Conservation (phyloP, 331 rosid genomes). For the Quercus lobata region DNA sequence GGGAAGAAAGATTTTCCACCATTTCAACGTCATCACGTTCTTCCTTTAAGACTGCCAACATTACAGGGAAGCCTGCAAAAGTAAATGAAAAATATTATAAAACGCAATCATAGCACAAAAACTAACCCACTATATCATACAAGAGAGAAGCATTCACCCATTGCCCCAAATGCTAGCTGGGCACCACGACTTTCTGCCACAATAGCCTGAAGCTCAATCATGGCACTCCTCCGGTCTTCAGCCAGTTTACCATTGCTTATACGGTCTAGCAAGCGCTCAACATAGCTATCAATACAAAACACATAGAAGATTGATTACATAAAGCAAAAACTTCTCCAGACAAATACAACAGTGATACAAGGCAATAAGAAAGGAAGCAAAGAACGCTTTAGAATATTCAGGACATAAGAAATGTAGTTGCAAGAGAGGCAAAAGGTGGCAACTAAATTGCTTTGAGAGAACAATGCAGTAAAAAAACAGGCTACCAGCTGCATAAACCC, state of each 20-base stretch:
- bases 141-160: slow-evolving; percentile 54
- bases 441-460: background rate
- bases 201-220: slow-evolving; percentile 86
- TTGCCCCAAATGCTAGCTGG: slow-evolving; percentile 92
- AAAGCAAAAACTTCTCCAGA: background rate
- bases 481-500: background rate
- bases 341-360: background rate
- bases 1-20: slow-evolving; percentile 42
- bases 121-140: background rate
- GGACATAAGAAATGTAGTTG: background rate
- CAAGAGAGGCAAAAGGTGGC: background rate
- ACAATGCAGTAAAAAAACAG: background rate
- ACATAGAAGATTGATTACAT: background rate
- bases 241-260: slow-evolving; percentile 63
- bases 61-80: slow-evolving; percentile 78
- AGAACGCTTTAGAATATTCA: background rate
- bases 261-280: slow-evolving; percentile 62
- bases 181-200: slow-evolving; percentile 70
- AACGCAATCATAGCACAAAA: background rate
- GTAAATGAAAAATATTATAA: slow-evolving; percentile 9
- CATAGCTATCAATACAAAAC: slow-evolving; percentile 30
- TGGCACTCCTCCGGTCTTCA: slow-evolving; percentile 80
- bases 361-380: background rate
- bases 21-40: slow-evolving; percentile 93
- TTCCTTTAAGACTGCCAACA: slow-evolving; percentile 72